These are phyloP conservation scores for Penicillium sp. DNA, from an alignment of 2,329 filamentous ascomycete species.

Conservation along the genomic window DNA sequence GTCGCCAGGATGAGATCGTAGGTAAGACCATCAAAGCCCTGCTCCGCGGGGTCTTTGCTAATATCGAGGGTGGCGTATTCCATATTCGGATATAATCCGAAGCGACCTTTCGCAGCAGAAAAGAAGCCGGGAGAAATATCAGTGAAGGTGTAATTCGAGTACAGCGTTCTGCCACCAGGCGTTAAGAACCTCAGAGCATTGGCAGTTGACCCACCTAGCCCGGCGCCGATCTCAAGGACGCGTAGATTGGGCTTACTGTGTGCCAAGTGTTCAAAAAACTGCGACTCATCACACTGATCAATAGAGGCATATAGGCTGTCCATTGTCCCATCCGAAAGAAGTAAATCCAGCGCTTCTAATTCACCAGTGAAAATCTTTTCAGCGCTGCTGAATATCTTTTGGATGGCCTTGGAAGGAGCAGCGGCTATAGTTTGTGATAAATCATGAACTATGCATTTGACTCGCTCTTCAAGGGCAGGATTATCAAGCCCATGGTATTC, in stretches of 20 bases:
- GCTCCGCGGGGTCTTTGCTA: slow-evolving; percentile 25
- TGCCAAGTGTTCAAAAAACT: slow-evolving; percentile 16
- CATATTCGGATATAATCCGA: slow-evolving; percentile 23
- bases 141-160: slow-evolving; percentile 29
- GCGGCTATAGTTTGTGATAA: slow-evolving; percentile 1
- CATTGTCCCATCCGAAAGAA: slow-evolving; percentile 18
- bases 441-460: background rate
- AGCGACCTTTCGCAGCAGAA: slow-evolving; percentile 24
- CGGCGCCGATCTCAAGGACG: slow-evolving; percentile 20
- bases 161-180: slow-evolving; percentile 10
- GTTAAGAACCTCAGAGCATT: slow-evolving; percentile 15
- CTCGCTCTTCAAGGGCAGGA: background rate
- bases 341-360: slow-evolving; percentile 15
- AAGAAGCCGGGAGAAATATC: slow-evolving; percentile 34
- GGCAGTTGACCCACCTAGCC: slow-evolving; percentile 23
- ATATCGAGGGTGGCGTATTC: slow-evolving; percentile 34
- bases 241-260: slow-evolving; percentile 25
- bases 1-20: slow-evolving; percentile 39
- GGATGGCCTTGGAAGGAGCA: background rate
- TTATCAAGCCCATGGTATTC: background rate
- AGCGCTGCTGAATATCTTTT: slow-evolving; percentile 5
- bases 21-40: slow-evolving; percentile 30
- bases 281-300: slow-evolving; percentile 5
- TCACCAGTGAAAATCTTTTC: slow-evolving; percentile 13
- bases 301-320: slow-evolving; percentile 9